phyloP scores from a whole-genome alignment of 495 filamentous ascomycete species.

The Neurospora pannonica region DNA sequence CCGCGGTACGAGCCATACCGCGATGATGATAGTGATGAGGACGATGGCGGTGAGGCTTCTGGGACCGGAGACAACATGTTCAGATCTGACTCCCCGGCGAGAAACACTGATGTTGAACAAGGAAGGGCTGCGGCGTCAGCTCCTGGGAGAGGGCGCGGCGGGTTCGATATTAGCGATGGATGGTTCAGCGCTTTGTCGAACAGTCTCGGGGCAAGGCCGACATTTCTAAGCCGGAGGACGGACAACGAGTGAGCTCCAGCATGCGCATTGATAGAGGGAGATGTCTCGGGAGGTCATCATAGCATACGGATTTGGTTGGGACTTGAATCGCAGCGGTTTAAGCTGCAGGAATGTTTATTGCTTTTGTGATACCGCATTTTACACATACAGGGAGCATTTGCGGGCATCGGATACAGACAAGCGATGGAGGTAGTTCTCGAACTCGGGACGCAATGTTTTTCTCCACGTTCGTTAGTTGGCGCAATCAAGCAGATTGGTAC shows the following conservation, averaged over 20 bases:
- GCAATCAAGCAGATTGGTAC: not conserved
- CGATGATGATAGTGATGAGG: constrained; percentile 39
- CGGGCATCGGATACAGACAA: not conserved
- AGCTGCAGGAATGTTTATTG: not conserved
- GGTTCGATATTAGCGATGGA: not conserved
- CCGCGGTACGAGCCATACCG: constrained; percentile 39
- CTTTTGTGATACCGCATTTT: not conserved
- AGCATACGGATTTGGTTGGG: not conserved
- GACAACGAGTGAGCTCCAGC: not conserved
- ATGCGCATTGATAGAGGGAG: not conserved
- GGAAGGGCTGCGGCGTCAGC: constrained; percentile 5
- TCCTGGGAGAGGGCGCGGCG: not conserved
- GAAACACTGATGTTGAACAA: constrained; percentile 20
- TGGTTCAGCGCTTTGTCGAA: not conserved
- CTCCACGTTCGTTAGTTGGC: not conserved
- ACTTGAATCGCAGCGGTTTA: not conserved
- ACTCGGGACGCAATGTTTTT: not conserved
- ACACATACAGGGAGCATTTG: not conserved
- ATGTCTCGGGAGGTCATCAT: not conserved
- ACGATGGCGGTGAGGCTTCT: constrained; percentile 15
- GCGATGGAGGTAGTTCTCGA: not conserved
- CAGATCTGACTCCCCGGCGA: constrained; percentile 7
- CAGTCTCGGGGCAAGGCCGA: not conserved
- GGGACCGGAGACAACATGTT: constrained; percentile 1
- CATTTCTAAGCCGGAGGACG: constrained; percentile 52